Percentiles rank a stretch among this genome's conserved stretches.
Evolutionary conservation across 2,329 filamentous ascomycete genomes (phyloP).

Genomic region (Aureobasidium sp.): DNA sequence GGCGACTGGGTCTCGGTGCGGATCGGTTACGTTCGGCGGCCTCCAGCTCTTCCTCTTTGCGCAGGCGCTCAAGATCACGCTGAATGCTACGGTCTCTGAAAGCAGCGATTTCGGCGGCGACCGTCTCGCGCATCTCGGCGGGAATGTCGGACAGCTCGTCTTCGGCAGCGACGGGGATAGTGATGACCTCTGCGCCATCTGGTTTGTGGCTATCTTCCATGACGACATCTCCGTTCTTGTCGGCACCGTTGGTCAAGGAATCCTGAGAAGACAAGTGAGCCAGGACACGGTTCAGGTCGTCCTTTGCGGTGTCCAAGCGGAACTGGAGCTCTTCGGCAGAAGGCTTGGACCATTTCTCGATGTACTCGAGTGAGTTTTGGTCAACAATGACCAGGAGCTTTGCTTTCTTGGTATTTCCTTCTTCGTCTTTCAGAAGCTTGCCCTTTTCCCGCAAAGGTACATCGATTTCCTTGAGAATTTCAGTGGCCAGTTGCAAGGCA

Average conservation of each 20-base stretch:
- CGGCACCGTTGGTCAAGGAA: slow-evolving; percentile 28
- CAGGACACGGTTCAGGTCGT: slow-evolving; percentile 59
- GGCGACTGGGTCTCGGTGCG: slow-evolving; percentile 51
- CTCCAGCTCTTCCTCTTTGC: slow-evolving; percentile 86
- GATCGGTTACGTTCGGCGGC: slow-evolving; percentile 71
- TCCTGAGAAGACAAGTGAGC: slow-evolving; percentile 23
- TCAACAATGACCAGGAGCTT: slow-evolving; percentile 54
- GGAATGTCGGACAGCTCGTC: slow-evolving; percentile 95
- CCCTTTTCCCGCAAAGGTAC: slow-evolving; percentile 71
- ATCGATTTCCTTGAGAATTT: slow-evolving; percentile 72
- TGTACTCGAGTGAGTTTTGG: slow-evolving; percentile 70
- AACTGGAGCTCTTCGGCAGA: slow-evolving; percentile 54
- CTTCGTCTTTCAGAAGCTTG: slow-evolving; percentile 32
- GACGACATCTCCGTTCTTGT: slow-evolving; percentile 56
- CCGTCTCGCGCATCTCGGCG: slow-evolving; percentile 89
- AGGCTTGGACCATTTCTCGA: slow-evolving; percentile 67
- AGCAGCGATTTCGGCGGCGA: slow-evolving; percentile 85
- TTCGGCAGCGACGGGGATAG: slow-evolving; percentile 73
- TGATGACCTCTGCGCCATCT: slow-evolving; percentile 72
- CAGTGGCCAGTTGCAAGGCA: slow-evolving; percentile 74
- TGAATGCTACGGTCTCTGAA: slow-evolving; percentile 88
- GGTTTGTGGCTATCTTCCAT: slow-evolving; percentile 57
- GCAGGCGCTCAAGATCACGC: slow-evolving; percentile 78
- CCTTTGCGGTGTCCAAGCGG: slow-evolving; percentile 60
- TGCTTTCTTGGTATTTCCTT: slow-evolving; percentile 27